Evolutionary conservation across 2,329 filamentous ascomycete genomes (phyloP).

Genomic region (Cladosporium sp.): DNA sequence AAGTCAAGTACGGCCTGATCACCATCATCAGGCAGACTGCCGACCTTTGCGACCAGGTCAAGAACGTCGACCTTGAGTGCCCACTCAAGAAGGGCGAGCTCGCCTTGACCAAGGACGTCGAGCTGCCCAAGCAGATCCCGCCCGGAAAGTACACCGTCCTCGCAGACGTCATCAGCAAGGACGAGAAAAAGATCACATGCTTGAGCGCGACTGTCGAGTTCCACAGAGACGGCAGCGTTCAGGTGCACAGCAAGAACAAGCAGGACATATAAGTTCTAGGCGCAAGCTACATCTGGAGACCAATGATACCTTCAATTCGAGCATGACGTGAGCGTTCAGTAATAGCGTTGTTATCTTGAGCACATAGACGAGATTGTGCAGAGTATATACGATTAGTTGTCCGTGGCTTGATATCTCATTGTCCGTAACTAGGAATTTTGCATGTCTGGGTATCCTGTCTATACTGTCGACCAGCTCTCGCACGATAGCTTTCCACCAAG

Average conservation of each 20-base stretch:
- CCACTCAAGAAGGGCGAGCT: conserved; percentile 77
- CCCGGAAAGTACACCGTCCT: conserved; percentile 85
- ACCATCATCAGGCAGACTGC: conserved; percentile 75
- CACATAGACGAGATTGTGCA: background rate
- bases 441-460: conserved; percentile 15
- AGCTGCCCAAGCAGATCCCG: conserved; percentile 81
- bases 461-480: conserved; percentile 11
- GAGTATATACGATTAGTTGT: conserved; percentile 7
- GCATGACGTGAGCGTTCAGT: conserved; percentile 17
- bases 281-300: background rate
- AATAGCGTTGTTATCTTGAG: conserved; percentile 13
- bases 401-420: conserved; percentile 3
- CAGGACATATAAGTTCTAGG: conserved; percentile 3
- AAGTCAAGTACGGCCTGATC: conserved; percentile 93
- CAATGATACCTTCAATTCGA: conserved; percentile 14
- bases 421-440: conserved; percentile 2
- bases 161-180: conserved; percentile 75
- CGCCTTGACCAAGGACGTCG: conserved; percentile 70
- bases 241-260: conserved; percentile 9
- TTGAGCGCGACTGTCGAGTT: conserved; percentile 72
- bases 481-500: background rate
- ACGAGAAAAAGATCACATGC: conserved; percentile 80
- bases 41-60: conserved; percentile 84
- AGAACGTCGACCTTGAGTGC: conserved; percentile 83
- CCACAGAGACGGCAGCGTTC: conserved; percentile 33